Evolutionary conservation across 441 rosid species (phyloP).

Genomic region (Euphorbia corollata): DNA sequence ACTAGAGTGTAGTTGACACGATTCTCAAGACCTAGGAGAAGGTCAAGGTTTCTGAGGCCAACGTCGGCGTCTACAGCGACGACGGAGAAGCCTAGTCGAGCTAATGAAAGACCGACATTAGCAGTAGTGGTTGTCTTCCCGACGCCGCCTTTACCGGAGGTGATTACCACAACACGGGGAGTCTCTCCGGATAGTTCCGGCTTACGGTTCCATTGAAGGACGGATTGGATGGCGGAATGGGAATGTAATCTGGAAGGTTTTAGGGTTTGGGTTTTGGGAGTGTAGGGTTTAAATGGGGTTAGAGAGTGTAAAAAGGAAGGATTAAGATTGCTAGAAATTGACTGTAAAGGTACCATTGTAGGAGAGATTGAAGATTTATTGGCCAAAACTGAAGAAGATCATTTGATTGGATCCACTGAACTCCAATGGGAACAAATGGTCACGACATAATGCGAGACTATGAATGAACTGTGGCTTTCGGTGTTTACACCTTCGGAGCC

Average conservation of each 20-base stretch:
- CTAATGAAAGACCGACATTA: constrained; percentile 81
- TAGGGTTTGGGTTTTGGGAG: constrained; percentile 24
- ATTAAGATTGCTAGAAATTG: constrained; percentile 28
- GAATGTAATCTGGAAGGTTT: constrained; percentile 23
- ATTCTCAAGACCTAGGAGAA: constrained; percentile 82
- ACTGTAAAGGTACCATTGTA: constrained; percentile 45
- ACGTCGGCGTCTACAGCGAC: constrained; percentile 89
- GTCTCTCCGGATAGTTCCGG: constrained; percentile 88
- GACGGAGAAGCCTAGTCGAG: constrained; percentile 81
- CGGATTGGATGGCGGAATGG: constrained; percentile 32
- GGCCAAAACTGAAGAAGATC: constrained; percentile 11
- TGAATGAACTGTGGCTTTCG: not conserved
- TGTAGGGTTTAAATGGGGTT: constrained; percentile 21
- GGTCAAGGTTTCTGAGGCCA: constrained; percentile 89
- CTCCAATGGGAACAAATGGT: not conserved
- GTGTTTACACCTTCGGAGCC: not conserved
- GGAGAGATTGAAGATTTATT: not conserved
- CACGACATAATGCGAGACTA: too few species aligned
- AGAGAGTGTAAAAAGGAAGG: constrained; percentile 28
- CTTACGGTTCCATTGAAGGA: constrained; percentile 80
- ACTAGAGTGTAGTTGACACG: constrained; percentile 86
- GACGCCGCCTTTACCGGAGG: constrained; percentile 95
- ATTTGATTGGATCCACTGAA: constrained; percentile 14
- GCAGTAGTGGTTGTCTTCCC: constrained; percentile 94
- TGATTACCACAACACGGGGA: constrained; percentile 87